These are phyloP conservation scores for Oropetium thomaeum DNA, from an alignment of 176 grass and related monocot species.

Conservation along the genomic window DNA sequence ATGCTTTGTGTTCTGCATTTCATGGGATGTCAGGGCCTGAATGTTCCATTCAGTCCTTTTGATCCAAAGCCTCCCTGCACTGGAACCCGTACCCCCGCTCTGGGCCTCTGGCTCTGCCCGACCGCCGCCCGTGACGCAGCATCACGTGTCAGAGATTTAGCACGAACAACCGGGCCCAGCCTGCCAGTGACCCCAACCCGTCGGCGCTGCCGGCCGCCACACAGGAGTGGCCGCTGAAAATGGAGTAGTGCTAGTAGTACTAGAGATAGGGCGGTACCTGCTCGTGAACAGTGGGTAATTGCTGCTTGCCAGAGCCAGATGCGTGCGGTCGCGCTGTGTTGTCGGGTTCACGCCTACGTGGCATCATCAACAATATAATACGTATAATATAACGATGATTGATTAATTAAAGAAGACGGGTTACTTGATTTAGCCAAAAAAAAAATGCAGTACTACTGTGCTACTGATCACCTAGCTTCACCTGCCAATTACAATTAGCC, in stretches of 20 bases:
- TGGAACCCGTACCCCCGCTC: too few species aligned
- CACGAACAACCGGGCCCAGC: background rate
- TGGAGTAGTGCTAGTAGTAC: too few species aligned
- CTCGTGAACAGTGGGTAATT: background rate
- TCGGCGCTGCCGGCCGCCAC: background rate
- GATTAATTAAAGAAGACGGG: background rate
- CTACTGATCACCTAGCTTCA: background rate
- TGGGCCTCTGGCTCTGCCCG: background rate
- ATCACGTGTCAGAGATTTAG: conserved; percentile 9
- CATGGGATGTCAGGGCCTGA: background rate
- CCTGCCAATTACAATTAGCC: conserved; percentile 1
- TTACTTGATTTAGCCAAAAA: background rate
- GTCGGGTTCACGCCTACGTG: background rate
- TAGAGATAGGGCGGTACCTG: too few species aligned
- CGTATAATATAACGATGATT: background rate
- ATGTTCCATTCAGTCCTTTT: conserved; percentile 6
- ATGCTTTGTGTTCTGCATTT: background rate
- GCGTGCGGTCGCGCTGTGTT: background rate
- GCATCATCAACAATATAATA: too few species aligned
- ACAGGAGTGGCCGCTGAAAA: background rate
- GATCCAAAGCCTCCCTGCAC: background rate
- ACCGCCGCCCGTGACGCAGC: conserved; percentile 27
- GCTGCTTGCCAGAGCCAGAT: background rate
- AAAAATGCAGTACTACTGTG: too few species aligned
- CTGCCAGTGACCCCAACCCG: background rate